phyloP scores from a whole-genome alignment of 352 stramenopile species.

The Aphanomyces stellatus region DNA sequence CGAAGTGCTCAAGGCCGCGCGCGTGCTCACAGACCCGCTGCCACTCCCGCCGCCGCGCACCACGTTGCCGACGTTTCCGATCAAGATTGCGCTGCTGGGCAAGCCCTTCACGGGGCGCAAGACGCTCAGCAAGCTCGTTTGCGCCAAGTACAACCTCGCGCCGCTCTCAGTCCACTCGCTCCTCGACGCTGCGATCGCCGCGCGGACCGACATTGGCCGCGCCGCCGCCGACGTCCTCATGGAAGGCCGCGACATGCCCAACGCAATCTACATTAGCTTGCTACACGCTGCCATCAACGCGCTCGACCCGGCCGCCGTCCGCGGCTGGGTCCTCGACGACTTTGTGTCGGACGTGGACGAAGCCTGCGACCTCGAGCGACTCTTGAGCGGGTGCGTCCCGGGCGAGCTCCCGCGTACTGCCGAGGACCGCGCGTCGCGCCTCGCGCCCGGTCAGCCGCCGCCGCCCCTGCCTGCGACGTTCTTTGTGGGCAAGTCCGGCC shows the following conservation, averaged over 20 bases:
- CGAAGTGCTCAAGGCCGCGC: background rate
- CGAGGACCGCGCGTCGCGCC: conserved; percentile 43
- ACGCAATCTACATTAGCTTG: conserved; percentile 45
- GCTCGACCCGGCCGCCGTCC: background rate
- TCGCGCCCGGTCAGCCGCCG: conserved; percentile 36
- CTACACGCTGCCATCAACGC: conserved; percentile 32
- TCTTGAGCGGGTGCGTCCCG: conserved; percentile 49
- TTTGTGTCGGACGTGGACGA: conserved; percentile 42
- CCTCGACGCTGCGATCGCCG: conserved; percentile 28
- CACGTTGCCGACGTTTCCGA: background rate
- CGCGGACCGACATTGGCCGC: conserved; percentile 26
- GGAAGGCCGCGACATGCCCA: conserved; percentile 34
- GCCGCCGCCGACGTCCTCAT: conserved; percentile 26
- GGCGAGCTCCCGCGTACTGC: conserved; percentile 30
- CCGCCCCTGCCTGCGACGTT: conserved; percentile 33
- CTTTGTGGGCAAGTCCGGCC: conserved; percentile 52
- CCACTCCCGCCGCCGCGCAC: background rate
- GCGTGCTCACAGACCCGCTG: background rate
- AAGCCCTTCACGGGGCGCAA: conserved; percentile 14
- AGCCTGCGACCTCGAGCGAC: conserved; percentile 36
- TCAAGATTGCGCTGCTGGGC: conserved; percentile 7
- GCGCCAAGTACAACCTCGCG: conserved; percentile 31
- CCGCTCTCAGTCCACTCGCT: conserved; percentile 44
- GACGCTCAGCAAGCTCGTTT: background rate
- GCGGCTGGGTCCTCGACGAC: conserved; percentile 58